Evolutionary conservation across 176 grass and related monocot species (phyloP).

Genomic region (Aegilops speltoides): DNA sequence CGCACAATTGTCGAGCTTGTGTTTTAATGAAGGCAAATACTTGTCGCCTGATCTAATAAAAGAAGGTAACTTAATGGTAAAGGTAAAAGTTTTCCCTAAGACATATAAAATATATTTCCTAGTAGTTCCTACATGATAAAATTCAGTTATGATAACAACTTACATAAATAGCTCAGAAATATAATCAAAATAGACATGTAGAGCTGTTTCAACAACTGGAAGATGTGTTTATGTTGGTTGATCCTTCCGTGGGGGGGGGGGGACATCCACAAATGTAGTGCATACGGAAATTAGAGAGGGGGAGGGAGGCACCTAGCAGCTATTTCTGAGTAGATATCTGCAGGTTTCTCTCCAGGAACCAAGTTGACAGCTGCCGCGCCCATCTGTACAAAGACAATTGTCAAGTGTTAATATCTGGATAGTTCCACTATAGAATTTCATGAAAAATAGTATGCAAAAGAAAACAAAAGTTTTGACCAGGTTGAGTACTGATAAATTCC

Average conservation of each 20-base stretch:
- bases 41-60: constrained; percentile 2
- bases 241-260: background rate
- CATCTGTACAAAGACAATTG: constrained; percentile 48
- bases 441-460: constrained; percentile 11
- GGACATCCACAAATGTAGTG: background rate
- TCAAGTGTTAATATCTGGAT: constrained; percentile 11
- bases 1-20: background rate
- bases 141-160: background rate
- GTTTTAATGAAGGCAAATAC: background rate
- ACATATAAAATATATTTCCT: background rate
- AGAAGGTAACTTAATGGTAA: background rate
- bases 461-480: background rate
- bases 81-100: background rate
- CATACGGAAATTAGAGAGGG: background rate
- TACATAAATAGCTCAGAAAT: background rate
- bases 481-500: background rate
- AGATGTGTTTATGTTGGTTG: background rate
- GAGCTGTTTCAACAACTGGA: background rate
- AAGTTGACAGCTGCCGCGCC: constrained; percentile 91
- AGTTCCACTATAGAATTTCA: constrained; percentile 6
- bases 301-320: constrained; percentile 55
- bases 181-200: background rate
- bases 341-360: constrained; percentile 82
- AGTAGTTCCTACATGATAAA: background rate
- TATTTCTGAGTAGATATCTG: constrained; percentile 97